Evolutionary conservation across 768 basidiomycete genomes (phyloP).

Genomic region (Suillus cothurnatus): DNA sequence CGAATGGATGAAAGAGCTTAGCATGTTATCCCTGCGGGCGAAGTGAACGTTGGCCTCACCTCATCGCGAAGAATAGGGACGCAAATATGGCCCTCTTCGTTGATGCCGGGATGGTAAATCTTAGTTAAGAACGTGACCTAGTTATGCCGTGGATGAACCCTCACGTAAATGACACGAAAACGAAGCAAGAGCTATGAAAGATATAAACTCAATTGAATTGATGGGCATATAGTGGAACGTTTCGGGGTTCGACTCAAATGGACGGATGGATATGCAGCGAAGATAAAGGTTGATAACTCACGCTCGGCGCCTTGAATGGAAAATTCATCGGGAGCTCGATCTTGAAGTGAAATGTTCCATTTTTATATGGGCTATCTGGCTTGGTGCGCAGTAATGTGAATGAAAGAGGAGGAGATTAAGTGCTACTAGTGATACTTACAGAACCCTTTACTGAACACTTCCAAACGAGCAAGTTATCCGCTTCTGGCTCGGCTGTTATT

Average conservation of each 20-base stretch:
- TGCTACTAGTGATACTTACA: conserved; percentile 43
- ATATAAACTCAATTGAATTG: conserved; percentile 4
- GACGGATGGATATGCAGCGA: conserved; percentile 4
- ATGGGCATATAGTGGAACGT: conserved; percentile 18
- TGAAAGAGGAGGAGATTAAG: background rate
- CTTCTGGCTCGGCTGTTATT: conserved; percentile 59
- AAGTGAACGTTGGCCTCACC: conserved; percentile 42
- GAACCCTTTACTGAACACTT: conserved; percentile 74
- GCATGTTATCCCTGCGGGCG: background rate
- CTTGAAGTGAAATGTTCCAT: conserved; percentile 76
- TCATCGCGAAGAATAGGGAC: conserved; percentile 84
- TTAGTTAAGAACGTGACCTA: conserved; percentile 85
- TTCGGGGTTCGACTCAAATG: conserved; percentile 19
- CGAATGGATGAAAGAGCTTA: conserved; percentile 8
- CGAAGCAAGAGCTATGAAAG: conserved; percentile 1
- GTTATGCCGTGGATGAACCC: conserved; percentile 11
- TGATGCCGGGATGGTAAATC: conserved; percentile 90
- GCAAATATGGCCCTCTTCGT: conserved; percentile 86
- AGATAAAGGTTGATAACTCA: conserved; percentile 34
- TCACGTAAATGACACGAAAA: conserved; percentile 21
- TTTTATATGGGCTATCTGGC: conserved; percentile 82
- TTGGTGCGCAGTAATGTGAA: conserved; percentile 29
- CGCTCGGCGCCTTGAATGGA: conserved; percentile 85
- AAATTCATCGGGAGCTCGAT: conserved; percentile 76
- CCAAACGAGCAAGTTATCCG: conserved; percentile 79